Percentiles rank a stretch among this genome's conserved stretches.
Evolutionary conservation across 2,329 filamentous ascomycete species (phyloP).

Genomic region (Aspergillus pseudotamarii): DNA sequence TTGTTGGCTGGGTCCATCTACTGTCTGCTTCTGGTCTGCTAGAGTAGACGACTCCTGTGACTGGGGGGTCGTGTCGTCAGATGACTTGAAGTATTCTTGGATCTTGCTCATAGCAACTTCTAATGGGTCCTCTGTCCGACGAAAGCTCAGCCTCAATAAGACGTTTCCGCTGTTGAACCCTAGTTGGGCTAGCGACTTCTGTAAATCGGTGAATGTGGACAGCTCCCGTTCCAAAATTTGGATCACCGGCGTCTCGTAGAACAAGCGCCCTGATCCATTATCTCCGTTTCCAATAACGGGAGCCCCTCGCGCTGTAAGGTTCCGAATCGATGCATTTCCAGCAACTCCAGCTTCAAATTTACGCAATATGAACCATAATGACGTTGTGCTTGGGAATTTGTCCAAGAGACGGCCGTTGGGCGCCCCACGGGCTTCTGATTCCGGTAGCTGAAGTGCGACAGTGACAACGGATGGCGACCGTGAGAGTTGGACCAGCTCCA

Average conservation of each 20-base stretch:
- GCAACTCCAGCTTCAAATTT: conserved; percentile 81
- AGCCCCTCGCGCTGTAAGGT: conserved; percentile 82
- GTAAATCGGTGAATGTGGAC: conserved; percentile 75
- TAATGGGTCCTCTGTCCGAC: conserved; percentile 73
- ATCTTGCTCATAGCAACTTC: conserved; percentile 86
- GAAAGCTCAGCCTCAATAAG: conserved; percentile 76
- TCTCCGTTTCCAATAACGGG: conserved; percentile 58
- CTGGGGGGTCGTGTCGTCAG: conserved; percentile 35
- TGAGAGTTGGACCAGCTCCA: conserved; percentile 86
- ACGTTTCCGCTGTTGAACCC: conserved; percentile 85
- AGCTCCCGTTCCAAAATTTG: conserved; percentile 82
- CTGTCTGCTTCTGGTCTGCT: conserved; percentile 14
- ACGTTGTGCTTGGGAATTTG: conserved; percentile 85
- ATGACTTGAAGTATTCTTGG: conserved; percentile 67
- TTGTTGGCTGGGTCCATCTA: conserved; percentile 13
- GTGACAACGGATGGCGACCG: conserved; percentile 83
- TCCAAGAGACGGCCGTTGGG: conserved; percentile 72
- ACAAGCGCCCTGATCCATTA: conserved; percentile 70
- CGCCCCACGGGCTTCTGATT: conserved; percentile 65
- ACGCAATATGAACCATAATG: conserved; percentile 85
- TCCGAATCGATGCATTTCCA: conserved; percentile 64
- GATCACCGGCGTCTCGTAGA: conserved; percentile 84
- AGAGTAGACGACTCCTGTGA: conserved; percentile 27
- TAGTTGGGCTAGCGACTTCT: conserved; percentile 84
- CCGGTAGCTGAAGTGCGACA: conserved; percentile 83